Conservation (phyloP, 2,329 filamentous ascomycete species). For the Sporothrix brasiliensis region DNA sequence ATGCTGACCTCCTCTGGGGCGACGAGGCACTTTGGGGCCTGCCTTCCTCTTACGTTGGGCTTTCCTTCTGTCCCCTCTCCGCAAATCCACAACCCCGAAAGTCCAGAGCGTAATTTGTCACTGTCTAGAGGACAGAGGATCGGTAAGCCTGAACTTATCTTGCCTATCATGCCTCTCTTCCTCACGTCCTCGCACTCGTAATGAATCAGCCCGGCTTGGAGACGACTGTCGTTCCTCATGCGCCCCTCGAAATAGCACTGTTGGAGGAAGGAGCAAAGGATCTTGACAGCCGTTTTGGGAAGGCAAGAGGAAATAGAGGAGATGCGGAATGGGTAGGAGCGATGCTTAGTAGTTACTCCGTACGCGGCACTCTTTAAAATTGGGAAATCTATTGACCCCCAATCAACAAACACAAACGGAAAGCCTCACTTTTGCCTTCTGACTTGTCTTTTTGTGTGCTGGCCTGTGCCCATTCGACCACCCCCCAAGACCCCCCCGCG, state of each 20-base stretch:
- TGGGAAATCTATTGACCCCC: background rate
- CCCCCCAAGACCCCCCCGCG: background rate
- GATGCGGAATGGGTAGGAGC: conserved; percentile 7
- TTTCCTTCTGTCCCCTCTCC: conserved; percentile 7
- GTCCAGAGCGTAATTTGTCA: background rate
- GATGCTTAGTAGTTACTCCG: background rate
- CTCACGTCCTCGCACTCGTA: background rate
- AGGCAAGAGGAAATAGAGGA: background rate
- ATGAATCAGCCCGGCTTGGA: conserved; percentile 18
- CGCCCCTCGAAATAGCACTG: background rate
- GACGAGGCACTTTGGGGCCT: background rate
- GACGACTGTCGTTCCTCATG: background rate
- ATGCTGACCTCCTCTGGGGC: background rate
- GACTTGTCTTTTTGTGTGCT: conserved; percentile 4
- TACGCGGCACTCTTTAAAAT: no score
- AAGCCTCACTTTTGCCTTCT: background rate
- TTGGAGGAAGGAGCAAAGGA: conserved; percentile 14
- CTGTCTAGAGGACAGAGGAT: background rate
- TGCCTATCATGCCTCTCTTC: background rate
- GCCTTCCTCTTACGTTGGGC: conserved; percentile 8
- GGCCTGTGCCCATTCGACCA: background rate
- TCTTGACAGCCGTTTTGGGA: background rate
- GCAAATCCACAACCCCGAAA: background rate
- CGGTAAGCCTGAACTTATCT: background rate
- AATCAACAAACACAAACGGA: background rate